These are phyloP conservation scores for Solidago caesia DNA, from an alignment of 129 eudicot genomes.

Conservation along the genomic window DNA sequence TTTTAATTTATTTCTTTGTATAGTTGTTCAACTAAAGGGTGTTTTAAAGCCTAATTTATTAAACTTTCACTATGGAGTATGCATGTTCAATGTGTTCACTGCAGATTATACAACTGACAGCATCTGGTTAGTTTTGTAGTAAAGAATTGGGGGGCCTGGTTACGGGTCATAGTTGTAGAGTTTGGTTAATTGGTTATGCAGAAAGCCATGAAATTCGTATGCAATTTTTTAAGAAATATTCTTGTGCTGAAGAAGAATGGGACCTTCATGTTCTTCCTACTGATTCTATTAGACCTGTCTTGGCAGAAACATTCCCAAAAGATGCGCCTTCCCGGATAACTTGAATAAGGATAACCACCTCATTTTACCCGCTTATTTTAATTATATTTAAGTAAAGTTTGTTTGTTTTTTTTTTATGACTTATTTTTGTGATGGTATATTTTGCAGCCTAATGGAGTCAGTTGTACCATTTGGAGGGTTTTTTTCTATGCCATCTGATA, in stretches of 20 bases:
- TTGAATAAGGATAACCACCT: too few relatives aligned
- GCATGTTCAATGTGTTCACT: too few relatives aligned
- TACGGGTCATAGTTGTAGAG: slow-evolving; percentile 37
- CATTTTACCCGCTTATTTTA: too few relatives aligned
- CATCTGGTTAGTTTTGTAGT: slow-evolving; percentile 41
- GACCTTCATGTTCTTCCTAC: slow-evolving; percentile 68
- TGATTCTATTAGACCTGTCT: slow-evolving; percentile 41
- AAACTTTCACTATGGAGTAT: too few relatives aligned
- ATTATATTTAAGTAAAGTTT: too few relatives aligned
- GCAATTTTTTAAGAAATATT: slow-evolving; percentile 56
- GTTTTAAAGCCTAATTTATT: too few relatives aligned
- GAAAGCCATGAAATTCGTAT: slow-evolving; percentile 52
- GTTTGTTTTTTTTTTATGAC: slow-evolving; percentile 1
- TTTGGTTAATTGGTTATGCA: slow-evolving; percentile 76
- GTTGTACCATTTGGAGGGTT: slow-evolving; percentile 97
- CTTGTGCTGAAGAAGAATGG: slow-evolving; percentile 67
- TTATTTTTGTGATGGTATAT: slow-evolving; percentile 12
- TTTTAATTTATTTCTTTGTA: too few relatives aligned
- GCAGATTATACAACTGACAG: too few relatives aligned
- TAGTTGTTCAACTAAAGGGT: too few relatives aligned
- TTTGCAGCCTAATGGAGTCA: slow-evolving; percentile 85
- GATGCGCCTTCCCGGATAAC: too few relatives aligned
- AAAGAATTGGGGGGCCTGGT: slow-evolving; percentile 44
- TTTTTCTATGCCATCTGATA: slow-evolving; percentile 70
- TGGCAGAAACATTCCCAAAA: slow-evolving; percentile 51